Evolutionary conservation across 2,329 filamentous ascomycete genomes (phyloP), one percentile per base, ranked within the genome.

Genomic region (Aspergillus neotritici): DNA sequence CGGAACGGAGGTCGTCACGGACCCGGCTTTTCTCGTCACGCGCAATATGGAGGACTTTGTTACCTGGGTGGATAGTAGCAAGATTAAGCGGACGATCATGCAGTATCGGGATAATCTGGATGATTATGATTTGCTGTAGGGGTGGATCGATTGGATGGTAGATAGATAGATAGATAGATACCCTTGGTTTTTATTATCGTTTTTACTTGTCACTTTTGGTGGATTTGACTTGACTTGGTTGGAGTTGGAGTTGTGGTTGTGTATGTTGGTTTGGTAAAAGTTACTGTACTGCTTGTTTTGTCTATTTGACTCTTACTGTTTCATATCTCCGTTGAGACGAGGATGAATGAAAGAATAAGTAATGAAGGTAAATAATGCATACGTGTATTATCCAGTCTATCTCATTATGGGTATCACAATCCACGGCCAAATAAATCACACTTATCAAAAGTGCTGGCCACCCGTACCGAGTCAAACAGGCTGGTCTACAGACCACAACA

Each of bases 21-120:
- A 97, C 63, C 83, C 89, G 21, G 90, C 89, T 1, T 96, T 89
- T 59, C 68, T 96, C 41, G 88, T 97, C 6, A 93, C 87, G 31
- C 77, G 90, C 52, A 86, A 82, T 48, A 87, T 94, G 78, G 91
- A 97, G 70, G 91, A 97, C 69, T 95, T 94, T 64, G 86, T 97
- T 13, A 96, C 91, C 0, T 97, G 91, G 91, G 84, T 91, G 8
- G 87, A 94, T 58, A 88, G 87, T 47, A 94, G 87, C 68, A 96
- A 96, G 85, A 90, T 97, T 66, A 95, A 94, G 84, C 80, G 86
- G 63, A 93, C 89, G 63, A 94, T 96, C 52, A 83, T 95, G 80
- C 87, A 87, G 69, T 97, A 96, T 65, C 82, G 88, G 57, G 89
- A 96, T 68, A 87, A 94, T 74, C 69, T 96, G 69, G 91, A 97